Evolutionary conservation across 192 early-diverging fungal genomes (phyloP).

Genomic region (Entomortierella parvispora): DNA sequence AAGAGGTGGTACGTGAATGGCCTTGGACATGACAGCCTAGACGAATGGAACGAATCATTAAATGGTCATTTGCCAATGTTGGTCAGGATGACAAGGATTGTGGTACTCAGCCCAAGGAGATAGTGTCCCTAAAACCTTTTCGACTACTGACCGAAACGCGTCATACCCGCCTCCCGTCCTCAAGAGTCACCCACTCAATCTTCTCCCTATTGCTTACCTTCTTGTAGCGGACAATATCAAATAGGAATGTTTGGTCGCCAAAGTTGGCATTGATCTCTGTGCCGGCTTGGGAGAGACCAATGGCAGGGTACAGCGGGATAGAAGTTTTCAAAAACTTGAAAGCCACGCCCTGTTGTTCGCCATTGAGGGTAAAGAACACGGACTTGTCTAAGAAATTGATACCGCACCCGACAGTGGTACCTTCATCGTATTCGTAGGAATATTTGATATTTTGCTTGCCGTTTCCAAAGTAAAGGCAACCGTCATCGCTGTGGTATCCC

Average conservation of each 20-base stretch:
- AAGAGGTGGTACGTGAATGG: background rate
- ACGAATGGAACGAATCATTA: background rate
- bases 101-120: too few relatives aligned
- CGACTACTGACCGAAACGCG: too few relatives aligned
- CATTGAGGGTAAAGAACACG: slow-evolving; percentile 45
- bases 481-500: slow-evolving; percentile 48
- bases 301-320: slow-evolving; percentile 42
- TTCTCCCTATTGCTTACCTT: slow-evolving; percentile 16
- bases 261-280: slow-evolving; percentile 53
- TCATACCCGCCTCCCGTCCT: background rate
- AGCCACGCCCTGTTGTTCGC: slow-evolving; percentile 39
- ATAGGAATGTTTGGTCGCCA: slow-evolving; percentile 50
- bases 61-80: background rate
- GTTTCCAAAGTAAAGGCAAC: slow-evolving; percentile 46
- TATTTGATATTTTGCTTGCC: slow-evolving; percentile 39
- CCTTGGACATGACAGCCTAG: slow-evolving; percentile 30
- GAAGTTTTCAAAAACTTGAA: slow-evolving; percentile 44
- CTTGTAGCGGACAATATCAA: slow-evolving; percentile 47
- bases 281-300: slow-evolving; percentile 47
- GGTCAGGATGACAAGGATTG: background rate
- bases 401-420: slow-evolving; percentile 38
- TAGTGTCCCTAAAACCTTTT: too few relatives aligned
- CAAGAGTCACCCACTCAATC: too few relatives aligned
- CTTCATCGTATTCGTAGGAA: slow-evolving; percentile 23
- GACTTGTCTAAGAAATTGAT: slow-evolving; percentile 40